Evolutionary conservation across 1,284 basidiomycete genomes (phyloP), one percentile per base, ranked within the genome.

Genomic region (Boletellus deceptivus): DNA sequence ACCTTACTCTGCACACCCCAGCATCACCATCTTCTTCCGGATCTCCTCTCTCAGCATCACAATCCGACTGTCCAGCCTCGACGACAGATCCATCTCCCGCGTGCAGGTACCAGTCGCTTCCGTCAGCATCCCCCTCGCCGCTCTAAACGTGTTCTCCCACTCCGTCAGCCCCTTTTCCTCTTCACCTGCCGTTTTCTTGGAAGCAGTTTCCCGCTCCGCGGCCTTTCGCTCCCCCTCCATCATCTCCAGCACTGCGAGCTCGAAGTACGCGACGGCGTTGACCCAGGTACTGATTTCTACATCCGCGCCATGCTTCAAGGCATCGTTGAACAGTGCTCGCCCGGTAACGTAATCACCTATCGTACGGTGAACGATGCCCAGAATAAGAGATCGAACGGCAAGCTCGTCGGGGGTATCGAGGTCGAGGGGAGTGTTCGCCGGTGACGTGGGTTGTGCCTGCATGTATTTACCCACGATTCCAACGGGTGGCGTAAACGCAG

Each of bases 11-110:
- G 42, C 43, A 20, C 37, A 54, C 4, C 70, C 71, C 9, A 73
- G 53, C 68, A 72, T 71, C 60, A 71, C 77, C 63, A 70, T 76
- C 75, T 88, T 89, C 55, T 71, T 63, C 62, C 60, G 70, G 56
- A 90, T 83, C 77, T 89, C 86, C 61, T 87, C 83, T 58, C 73
- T 72, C 48, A 89, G 65, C 82, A 89, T 83, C 55, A 75, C 73
- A 44, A 89, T 77, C 63, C 87, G 68, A 62, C 78, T 84, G 53
- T 88, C 87, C 55, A 89, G 63, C 61, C 87, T 70, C 50, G 81
- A 82, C 36, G 78, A 79, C 61, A 90, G 52, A 66, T 89, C 87
- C 24, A 81, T 74, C 48, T 76, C 70, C 56, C 73, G 79, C 46
- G 78, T 74, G 39, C 80, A 75, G 25, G 82, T 55, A 9, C 62